phyloP scores from a whole-genome alignment of 2,329 filamentous ascomycete genomes.

The Dactylellina parvicollis region DNA sequence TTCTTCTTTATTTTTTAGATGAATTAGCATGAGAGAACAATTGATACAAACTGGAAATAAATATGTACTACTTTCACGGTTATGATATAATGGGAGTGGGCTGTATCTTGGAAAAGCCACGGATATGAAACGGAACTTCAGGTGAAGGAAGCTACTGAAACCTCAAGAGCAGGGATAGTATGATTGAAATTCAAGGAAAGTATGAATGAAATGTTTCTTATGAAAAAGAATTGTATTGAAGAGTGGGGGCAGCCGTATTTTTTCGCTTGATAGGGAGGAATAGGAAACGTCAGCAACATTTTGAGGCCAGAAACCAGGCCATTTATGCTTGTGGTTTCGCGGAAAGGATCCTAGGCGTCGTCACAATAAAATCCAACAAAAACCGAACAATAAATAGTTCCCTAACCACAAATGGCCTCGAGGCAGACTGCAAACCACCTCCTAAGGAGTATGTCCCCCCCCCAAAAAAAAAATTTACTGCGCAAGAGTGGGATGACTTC shows the following conservation, averaged over 20 bases:
- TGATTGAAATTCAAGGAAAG: too few species aligned
- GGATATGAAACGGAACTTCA: too few species aligned
- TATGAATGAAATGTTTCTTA: neutral
- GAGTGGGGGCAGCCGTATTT: neutral
- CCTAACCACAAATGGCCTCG: conserved; percentile 7
- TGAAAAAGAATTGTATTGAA: neutral
- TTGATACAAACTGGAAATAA: neutral
- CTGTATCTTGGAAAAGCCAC: too few species aligned
- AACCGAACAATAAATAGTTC: conserved; percentile 14
- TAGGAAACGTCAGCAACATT: conserved; percentile 5
- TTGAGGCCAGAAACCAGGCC: conserved; percentile 18
- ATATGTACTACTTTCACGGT: too few species aligned
- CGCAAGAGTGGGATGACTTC: neutral
- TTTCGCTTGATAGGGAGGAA: conserved; percentile 7
- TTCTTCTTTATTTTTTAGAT: neutral
- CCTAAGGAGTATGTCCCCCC: too few species aligned
- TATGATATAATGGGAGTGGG: too few species aligned
- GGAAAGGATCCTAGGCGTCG: conserved; percentile 30
- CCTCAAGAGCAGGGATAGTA: too few species aligned
- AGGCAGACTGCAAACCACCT: conserved; percentile 38
- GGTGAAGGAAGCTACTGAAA: too few species aligned
- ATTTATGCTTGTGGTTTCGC: conserved; percentile 18
- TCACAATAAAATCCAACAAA: conserved; percentile 43
- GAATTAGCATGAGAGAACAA: neutral
- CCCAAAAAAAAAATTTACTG: neutral